phyloP scores from a whole-genome alignment of 352 stramenopile genomes.

The Saprolegnia parasitica region DNA sequence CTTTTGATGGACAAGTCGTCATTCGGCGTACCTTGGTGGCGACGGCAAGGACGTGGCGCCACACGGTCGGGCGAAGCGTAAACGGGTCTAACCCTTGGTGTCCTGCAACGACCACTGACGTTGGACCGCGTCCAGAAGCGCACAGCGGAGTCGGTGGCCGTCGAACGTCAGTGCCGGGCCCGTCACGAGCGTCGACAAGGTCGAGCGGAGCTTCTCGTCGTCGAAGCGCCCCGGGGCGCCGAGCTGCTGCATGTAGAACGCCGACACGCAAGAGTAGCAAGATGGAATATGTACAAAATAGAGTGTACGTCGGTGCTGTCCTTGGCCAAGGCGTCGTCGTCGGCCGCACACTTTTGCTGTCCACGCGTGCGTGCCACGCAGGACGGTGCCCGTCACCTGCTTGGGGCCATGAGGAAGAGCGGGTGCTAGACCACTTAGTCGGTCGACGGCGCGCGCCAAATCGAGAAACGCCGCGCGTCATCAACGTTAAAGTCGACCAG shows the following conservation, averaged over 20 bases:
- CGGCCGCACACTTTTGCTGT: background rate
- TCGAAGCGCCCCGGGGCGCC: constrained; percentile 4
- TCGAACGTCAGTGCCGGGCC: background rate
- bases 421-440: constrained; percentile 14
- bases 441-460: background rate
- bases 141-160: constrained; percentile 5
- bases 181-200: background rate
- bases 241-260: constrained; percentile 1
- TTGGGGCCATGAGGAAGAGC: constrained; percentile 7
- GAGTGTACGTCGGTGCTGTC: no score
- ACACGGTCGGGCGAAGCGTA: background rate
- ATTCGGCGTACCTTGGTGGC: constrained; percentile 3
- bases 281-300: no score
- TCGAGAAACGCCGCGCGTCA: background rate
- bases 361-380: constrained; percentile 12
- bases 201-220: constrained; percentile 8
- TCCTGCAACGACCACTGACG: background rate
- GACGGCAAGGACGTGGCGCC: background rate
- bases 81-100: background rate
- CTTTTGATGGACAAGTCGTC: background rate
- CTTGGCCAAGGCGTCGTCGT: background rate
- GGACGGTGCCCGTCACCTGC: background rate
- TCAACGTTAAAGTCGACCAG: constrained; percentile 17
- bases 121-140: constrained; percentile 9
- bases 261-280: no score